Evolutionary conservation across 257 asterid genomes (phyloP).

Genomic region (Penstemon newberryi): DNA sequence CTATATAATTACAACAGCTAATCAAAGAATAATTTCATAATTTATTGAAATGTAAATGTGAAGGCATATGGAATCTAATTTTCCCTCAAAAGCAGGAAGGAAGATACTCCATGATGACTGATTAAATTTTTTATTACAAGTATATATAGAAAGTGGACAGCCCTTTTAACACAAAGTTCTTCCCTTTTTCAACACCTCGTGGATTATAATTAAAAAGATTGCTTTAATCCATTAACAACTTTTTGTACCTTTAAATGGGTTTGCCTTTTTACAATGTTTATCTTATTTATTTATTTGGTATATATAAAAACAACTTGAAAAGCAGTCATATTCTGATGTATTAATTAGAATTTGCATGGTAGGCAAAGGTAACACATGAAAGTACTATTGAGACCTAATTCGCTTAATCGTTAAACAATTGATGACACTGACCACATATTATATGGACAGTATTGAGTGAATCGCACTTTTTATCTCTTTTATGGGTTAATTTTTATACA

Average conservation of each 20-base stretch:
- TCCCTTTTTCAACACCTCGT: constrained; percentile 64
- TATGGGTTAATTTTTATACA: too few species aligned
- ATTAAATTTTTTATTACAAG: constrained; percentile 23
- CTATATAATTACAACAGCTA: too few species aligned
- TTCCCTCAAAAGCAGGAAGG: constrained; percentile 72
- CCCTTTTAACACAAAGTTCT: constrained; percentile 91
- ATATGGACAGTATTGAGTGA: background rate
- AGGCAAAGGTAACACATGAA: constrained; percentile 25
- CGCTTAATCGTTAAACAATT: constrained; percentile 25
- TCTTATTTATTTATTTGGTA: constrained; percentile 24
- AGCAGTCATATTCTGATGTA: background rate
- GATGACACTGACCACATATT: constrained; percentile 10
- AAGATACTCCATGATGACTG: constrained; percentile 52
- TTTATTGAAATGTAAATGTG: constrained; percentile 21
- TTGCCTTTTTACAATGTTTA: constrained; percentile 42
- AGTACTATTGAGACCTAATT: constrained; percentile 20
- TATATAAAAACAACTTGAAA: constrained; percentile 14
- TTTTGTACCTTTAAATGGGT: constrained; percentile 50
- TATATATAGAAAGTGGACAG: constrained; percentile 87
- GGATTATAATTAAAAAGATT: constrained; percentile 50
- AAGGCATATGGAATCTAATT: constrained; percentile 64
- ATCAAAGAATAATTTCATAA: constrained; percentile 9
- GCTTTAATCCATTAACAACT: constrained; percentile 58
- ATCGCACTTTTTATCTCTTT: too few species aligned
- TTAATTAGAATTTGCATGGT: constrained; percentile 31